These are phyloP conservation scores for Phytophthora pisi DNA, from an alignment of 352 stramenopile genomes.

Conservation along the genomic window DNA sequence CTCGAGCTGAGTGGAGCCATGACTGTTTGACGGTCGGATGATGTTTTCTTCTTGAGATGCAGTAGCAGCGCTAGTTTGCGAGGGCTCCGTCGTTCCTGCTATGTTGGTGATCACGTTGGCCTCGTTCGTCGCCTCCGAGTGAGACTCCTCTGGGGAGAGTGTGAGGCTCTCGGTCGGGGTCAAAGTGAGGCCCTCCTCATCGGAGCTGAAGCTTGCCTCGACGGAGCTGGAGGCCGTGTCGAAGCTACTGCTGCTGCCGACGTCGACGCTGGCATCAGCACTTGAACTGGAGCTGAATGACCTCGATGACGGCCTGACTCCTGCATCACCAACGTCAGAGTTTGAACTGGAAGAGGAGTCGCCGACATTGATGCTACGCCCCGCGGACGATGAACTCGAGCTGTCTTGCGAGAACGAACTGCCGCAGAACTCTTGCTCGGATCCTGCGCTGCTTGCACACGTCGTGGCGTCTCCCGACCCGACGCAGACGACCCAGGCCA, in stretches of 20 bases:
- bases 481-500: conserved; percentile 37
- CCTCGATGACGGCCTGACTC: neutral
- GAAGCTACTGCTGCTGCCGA: conserved; percentile 13
- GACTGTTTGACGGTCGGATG: conserved; percentile 20
- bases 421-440: conserved; percentile 23
- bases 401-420: conserved; percentile 7
- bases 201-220: neutral
- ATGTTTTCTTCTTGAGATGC: conserved; percentile 14
- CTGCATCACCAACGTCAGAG: conserved; percentile 12
- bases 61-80: conserved; percentile 2
- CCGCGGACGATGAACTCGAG: conserved; percentile 8
- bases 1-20: conserved; percentile 25
- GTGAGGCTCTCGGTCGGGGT: conserved; percentile 8
- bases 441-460: conserved; percentile 12
- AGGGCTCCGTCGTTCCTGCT: conserved; percentile 9
- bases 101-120: conserved; percentile 20
- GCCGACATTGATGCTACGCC: conserved; percentile 5
- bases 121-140: conserved; percentile 18
- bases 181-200: neutral
- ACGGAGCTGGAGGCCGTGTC: conserved; percentile 1
- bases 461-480: conserved; percentile 22
- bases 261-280: neutral
- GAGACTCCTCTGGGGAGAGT: neutral
- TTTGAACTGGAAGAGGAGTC: conserved; percentile 12
- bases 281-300: conserved; percentile 3